phyloP scores from a whole-genome alignment of 1,284 basidiomycete genomes.

The Cryptococcus deneoformans region DNA sequence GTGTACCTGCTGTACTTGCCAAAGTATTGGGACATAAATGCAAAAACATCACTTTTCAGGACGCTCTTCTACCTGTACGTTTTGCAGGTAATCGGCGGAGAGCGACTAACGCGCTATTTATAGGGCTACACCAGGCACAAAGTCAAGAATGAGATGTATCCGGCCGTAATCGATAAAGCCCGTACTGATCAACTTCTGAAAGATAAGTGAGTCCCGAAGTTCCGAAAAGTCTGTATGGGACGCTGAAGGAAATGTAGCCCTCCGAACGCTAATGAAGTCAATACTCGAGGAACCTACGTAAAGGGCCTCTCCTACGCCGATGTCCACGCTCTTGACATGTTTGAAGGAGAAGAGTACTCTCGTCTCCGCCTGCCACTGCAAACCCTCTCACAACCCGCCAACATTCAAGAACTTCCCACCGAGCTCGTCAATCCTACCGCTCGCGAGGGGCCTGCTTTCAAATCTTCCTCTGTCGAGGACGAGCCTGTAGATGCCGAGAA shows the following conservation, averaged over 20 bases:
- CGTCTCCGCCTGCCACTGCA: slow-evolving; percentile 49
- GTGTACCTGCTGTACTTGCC: slow-evolving; percentile 66
- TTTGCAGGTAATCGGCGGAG: slow-evolving; percentile 30
- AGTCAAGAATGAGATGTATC: slow-evolving; percentile 65
- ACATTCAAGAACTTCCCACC: slow-evolving; percentile 38
- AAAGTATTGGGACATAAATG: slow-evolving; percentile 63
- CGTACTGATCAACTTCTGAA: slow-evolving; percentile 15
- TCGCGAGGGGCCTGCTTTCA: background rate
- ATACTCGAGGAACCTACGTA: slow-evolving; percentile 69
- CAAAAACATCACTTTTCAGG: slow-evolving; percentile 57
- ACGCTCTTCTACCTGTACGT: slow-evolving; percentile 56
- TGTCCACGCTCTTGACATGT: slow-evolving; percentile 62
- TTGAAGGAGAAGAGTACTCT: slow-evolving; percentile 70
- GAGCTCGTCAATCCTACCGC: slow-evolving; percentile 40
- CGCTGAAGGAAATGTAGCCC: slow-evolving; percentile 24
- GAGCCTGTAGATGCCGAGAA: slow-evolving; percentile 5
- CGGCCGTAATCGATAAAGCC: slow-evolving; percentile 59
- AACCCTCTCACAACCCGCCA: slow-evolving; percentile 51
- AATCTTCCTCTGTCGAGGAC: background rate
- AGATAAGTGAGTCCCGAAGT: slow-evolving; percentile 7
- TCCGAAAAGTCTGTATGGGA: background rate
- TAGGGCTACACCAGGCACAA: slow-evolving; percentile 76
- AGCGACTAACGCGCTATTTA: background rate
- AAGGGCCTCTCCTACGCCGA: slow-evolving; percentile 61
- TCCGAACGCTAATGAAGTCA: slow-evolving; percentile 41